phyloP scores from a whole-genome alignment of 768 basidiomycete genomes.

The Tricholoma terreum region DNA sequence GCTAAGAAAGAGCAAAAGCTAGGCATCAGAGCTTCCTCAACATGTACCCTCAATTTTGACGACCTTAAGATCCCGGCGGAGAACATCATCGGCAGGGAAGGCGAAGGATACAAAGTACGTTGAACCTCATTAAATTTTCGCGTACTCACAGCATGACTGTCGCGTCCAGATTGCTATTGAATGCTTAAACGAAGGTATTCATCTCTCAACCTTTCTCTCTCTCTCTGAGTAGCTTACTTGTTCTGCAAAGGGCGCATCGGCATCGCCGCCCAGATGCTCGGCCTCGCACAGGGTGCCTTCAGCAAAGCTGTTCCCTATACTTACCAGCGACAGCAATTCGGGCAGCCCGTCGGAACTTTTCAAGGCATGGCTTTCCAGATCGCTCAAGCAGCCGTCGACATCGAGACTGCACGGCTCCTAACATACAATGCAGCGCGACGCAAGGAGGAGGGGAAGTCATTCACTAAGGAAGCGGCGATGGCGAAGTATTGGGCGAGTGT shows the following conservation, averaged over 20 bases:
- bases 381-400: constrained; percentile 83
- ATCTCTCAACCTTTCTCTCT: background rate
- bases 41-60: constrained; percentile 93
- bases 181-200: constrained; percentile 84
- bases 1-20: constrained; percentile 99
- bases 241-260: constrained; percentile 72
- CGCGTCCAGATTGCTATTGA: constrained; percentile 79
- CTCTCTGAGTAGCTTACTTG: background rate
- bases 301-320: constrained; percentile 95
- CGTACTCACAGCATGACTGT: background rate
- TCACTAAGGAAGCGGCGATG: constrained; percentile 96
- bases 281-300: constrained; percentile 96
- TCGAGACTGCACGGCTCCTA: constrained; percentile 85
- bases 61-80: constrained; percentile 80
- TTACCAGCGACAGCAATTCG: constrained; percentile 92
- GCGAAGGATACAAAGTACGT: constrained; percentile 83
- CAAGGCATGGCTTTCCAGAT: constrained; percentile 97
- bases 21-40: constrained; percentile 94
- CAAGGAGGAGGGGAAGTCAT: constrained; percentile 85
- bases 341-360: constrained; percentile 89
- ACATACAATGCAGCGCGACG: constrained; percentile 96
- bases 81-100: constrained; percentile 90
- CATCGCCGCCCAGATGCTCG: constrained; percentile 98
- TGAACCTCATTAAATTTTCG: background rate
- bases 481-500: constrained; percentile 92